Evolutionary conservation across 176 grass and related monocot species (phyloP).

Genomic region (Pharus latifolius): DNA sequence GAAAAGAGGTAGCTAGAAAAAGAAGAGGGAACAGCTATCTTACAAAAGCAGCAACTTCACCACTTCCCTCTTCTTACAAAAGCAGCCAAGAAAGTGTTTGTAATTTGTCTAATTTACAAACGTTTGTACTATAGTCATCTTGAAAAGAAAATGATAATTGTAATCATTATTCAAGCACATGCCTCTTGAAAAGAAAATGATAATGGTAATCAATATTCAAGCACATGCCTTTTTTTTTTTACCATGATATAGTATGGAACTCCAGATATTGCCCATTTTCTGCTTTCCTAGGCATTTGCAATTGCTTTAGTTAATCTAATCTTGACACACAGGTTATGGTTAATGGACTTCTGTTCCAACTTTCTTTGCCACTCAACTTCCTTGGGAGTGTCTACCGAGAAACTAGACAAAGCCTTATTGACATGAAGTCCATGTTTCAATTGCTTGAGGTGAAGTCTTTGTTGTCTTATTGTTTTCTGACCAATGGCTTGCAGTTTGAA

Average conservation of each 20-base stretch:
- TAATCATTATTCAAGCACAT: no score
- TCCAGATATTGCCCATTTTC: not conserved
- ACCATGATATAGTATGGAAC: slow-evolving; percentile 1
- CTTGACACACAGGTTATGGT: slow-evolving; percentile 76
- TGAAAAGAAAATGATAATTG: no score
- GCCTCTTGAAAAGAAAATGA: no score
- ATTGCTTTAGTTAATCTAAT: slow-evolving; percentile 22
- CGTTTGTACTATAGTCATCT: no score
- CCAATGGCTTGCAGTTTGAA: slow-evolving; percentile 4
- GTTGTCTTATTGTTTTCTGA: not conserved
- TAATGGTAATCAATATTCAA: no score
- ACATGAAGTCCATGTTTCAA: slow-evolving; percentile 98
- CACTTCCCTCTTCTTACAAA: no score
- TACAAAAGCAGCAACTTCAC: no score
- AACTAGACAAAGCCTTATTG: slow-evolving; percentile 95
- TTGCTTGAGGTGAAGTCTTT: slow-evolving; percentile 73
- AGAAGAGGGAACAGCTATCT: no score
- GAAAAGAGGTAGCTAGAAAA: not conserved
- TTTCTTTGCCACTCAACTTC: slow-evolving; percentile 93
- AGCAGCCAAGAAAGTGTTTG: no score
- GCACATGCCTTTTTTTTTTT: not conserved
- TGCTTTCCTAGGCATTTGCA: not conserved
- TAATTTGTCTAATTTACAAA: no score
- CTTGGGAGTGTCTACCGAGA: slow-evolving; percentile 98
- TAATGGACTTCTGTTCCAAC: slow-evolving; percentile 97